Conservation (phyloP, 2,329 filamentous ascomycete genomes). For the Scedosporium minutisporum region DNA sequence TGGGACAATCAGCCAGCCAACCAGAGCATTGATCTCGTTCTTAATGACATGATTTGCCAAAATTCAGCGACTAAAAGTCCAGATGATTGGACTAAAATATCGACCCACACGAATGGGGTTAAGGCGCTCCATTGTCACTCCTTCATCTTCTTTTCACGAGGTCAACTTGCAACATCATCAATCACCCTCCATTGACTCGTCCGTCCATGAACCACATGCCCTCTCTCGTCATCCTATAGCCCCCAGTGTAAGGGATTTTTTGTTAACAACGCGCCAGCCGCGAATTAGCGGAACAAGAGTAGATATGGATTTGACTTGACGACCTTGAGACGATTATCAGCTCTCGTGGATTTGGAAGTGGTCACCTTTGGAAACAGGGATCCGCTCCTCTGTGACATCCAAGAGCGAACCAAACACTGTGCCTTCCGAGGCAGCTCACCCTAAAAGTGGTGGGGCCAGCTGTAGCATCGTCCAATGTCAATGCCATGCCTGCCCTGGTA, state of each 20-base stretch:
- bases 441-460: not conserved
- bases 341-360: not conserved
- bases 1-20: not conserved
- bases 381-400: not conserved
- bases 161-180: not conserved
- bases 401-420: not conserved
- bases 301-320: not conserved
- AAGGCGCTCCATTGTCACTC: not conserved
- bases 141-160: not conserved
- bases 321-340: no score
- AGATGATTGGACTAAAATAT: not conserved
- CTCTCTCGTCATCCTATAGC: not conserved
- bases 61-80: not conserved
- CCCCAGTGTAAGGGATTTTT: not conserved
- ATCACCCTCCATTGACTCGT: not conserved
- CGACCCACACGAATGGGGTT: not conserved
- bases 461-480: not conserved
- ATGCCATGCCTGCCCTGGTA: not conserved
- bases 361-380: not conserved
- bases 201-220: not conserved
- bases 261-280: not conserved
- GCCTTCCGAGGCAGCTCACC: not conserved
- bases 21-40: not conserved
- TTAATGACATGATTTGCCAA: not conserved
- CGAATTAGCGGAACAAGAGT: not conserved